phyloP scores from a whole-genome alignment of 2,329 filamentous ascomycete genomes.

The Lachnellula occidentalis region DNA sequence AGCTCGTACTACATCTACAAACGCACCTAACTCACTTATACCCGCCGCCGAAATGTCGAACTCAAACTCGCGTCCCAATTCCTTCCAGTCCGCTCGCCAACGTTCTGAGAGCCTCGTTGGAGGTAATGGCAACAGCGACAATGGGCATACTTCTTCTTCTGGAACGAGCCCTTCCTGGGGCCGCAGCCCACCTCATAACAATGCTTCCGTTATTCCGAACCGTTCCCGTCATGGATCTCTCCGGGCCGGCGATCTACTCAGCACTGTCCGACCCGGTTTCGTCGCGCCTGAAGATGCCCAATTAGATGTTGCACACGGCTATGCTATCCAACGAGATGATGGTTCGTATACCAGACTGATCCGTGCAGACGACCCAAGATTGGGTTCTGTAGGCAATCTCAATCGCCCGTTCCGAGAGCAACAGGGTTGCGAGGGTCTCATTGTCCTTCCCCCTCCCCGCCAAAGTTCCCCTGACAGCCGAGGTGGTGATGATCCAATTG shows the following conservation, averaged over 20 bases:
- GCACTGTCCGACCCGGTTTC: constrained; percentile 20
- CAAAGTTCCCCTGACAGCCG: constrained; percentile 14
- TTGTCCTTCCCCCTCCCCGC: constrained; percentile 25
- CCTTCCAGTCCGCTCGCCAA: background rate
- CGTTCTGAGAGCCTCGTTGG: background rate
- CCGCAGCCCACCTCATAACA: background rate
- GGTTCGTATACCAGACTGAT: constrained; percentile 50
- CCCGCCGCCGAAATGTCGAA: background rate
- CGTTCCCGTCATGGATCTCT: background rate
- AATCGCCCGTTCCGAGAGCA: constrained; percentile 22
- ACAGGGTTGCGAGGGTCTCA: constrained; percentile 27
- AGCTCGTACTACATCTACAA: constrained; percentile 2
- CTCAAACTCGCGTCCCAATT: background rate
- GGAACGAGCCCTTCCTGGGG: background rate
- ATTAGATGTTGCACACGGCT: constrained; percentile 36
- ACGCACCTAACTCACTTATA: background rate
- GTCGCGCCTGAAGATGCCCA: constrained; percentile 19
- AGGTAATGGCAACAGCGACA: background rate
- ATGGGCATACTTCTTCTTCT: background rate
- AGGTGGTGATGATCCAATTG: constrained; percentile 6
- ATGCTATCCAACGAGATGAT: constrained; percentile 49
- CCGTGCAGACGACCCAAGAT: constrained; percentile 45
- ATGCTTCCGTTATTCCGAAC: background rate
- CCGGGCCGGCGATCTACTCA: constrained; percentile 11
- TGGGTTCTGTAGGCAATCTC: constrained; percentile 51